Evolutionary conservation across 2,329 filamentous ascomycete genomes (phyloP), one percentile per base, ranked within the genome.

Genomic region (Talaromyces atroroseus): DNA sequence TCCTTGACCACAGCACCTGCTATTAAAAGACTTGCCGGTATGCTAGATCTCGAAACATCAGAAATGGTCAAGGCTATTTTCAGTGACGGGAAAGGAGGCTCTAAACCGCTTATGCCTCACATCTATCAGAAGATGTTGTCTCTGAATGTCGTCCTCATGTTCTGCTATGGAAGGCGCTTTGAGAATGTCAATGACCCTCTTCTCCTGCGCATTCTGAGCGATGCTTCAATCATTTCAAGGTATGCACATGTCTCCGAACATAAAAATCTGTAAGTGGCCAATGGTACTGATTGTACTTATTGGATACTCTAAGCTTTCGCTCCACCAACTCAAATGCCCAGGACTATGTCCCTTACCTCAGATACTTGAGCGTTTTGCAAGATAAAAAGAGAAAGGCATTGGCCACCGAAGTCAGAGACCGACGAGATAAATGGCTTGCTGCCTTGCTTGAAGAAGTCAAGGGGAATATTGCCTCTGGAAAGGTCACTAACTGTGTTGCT

Each of bases 131-230:
- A 58, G 24, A 45, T 45, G 23, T 18, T 58, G 40, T 45, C 56
- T 12, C 23, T 58, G n/a, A 58, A 58, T 23, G 14, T 58, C n/a
- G 56, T 56, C 24, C 48, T 45, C n/a, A 58, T 58, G 56, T 56
- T 58, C 38, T 58, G 56, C 45, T 58, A 58, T 23, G 52, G 52
- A 12, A 58, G 44, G n/a, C 38, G 56, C 12, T 56, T 58, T 40
- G 11, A 45, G 10, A 24, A 36, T 24, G 11, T 40, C 40, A 51
- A 23, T 11, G 49, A 51, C 11, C 49, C 49, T n/a, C 20, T 51
- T 14, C 49, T 51, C n/a, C 49, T 38, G 11, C 14, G 40, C 20
- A 51, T 51, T n/a, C 20, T 51, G 3, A 40, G 16, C 34, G 49
- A 51, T 40, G 49, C 29, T 10, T 38, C 34, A 16, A 51, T 40